Evolutionary conservation across 441 rosid species (phyloP).

Genomic region (Pelargonium citronellum): DNA sequence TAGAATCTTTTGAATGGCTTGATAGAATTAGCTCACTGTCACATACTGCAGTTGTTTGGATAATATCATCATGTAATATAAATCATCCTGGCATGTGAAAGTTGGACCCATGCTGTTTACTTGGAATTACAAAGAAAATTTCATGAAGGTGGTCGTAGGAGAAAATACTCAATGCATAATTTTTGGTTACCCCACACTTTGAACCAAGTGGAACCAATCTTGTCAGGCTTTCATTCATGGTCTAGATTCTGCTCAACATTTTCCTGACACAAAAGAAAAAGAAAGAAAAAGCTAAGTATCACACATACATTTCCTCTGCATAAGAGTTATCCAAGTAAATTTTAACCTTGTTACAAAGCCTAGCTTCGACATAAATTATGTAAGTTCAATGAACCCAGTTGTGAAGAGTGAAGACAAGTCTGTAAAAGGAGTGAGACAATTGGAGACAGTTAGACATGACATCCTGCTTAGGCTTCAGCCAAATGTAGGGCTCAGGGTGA

Average conservation of each 20-base stretch:
- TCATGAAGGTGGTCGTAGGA: no score
- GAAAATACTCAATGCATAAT: no score
- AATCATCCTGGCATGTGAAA: neutral
- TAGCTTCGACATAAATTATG: neutral
- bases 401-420: neutral
- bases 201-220: no score
- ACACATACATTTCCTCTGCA: neutral
- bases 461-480: neutral
- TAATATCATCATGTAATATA: neutral
- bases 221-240: neutral
- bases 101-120: constrained; percentile 1
- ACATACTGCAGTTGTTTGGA: neutral
- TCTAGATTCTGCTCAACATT: neutral
- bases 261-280: neutral
- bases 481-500: constrained; percentile 6
- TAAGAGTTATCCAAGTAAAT: neutral
- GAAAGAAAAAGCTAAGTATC: neutral
- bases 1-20: neutral
- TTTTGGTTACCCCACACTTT: no score
- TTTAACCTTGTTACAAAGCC: neutral
- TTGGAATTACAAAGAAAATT: no score
- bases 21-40: neutral
- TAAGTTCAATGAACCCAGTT: neutral
- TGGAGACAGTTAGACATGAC: constrained; percentile 11
- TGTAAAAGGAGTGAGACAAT: constrained; percentile 1